Evolutionary conservation across 2,329 filamentous ascomycete genomes (phyloP).

Genomic region (Colletotrichum melonis): DNA sequence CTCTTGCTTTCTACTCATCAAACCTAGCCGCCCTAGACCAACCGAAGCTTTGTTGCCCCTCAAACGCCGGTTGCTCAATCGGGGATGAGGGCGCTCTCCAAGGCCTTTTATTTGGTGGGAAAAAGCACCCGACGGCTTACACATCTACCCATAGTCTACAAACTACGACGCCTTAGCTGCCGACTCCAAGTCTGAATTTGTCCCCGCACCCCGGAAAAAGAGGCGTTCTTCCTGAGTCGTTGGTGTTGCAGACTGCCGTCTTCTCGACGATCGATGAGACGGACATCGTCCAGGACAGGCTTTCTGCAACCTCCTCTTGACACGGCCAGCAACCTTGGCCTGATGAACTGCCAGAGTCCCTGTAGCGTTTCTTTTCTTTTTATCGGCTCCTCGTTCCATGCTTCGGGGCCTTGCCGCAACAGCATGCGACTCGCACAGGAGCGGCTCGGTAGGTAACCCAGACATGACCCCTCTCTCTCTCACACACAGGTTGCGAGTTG

Average conservation of each 20-base stretch:
- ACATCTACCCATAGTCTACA: background rate
- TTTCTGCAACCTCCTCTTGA: slow-evolving; percentile 21
- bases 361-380: background rate
- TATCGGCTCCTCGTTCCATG: background rate
- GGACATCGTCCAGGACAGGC: slow-evolving; percentile 25
- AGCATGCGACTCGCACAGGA: slow-evolving; percentile 6
- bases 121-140: background rate
- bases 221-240: slow-evolving; percentile 15
- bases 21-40: background rate
- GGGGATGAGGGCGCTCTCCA: slow-evolving; percentile 13
- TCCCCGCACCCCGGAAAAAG: slow-evolving; percentile 5
- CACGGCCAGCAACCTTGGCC: slow-evolving; percentile 15
- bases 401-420: slow-evolving; percentile 1
- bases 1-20: background rate
- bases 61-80: slow-evolving; percentile 18
- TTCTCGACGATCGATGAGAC: slow-evolving; percentile 26
- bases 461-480: slow-evolving; percentile 1
- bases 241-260: slow-evolving; percentile 22
- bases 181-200: background rate
- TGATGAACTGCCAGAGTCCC: slow-evolving; percentile 1
- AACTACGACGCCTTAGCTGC: background rate
- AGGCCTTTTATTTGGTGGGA: slow-evolving; percentile 23
- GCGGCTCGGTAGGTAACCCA: background rate
- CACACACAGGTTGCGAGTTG: background rate
- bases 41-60: slow-evolving; percentile 1